Percentiles rank a stretch among this genome's conserved stretches.
Evolutionary conservation across 1,284 basidiomycete genomes (phyloP).

Genomic region (Malassezia brasiliensis): DNA sequence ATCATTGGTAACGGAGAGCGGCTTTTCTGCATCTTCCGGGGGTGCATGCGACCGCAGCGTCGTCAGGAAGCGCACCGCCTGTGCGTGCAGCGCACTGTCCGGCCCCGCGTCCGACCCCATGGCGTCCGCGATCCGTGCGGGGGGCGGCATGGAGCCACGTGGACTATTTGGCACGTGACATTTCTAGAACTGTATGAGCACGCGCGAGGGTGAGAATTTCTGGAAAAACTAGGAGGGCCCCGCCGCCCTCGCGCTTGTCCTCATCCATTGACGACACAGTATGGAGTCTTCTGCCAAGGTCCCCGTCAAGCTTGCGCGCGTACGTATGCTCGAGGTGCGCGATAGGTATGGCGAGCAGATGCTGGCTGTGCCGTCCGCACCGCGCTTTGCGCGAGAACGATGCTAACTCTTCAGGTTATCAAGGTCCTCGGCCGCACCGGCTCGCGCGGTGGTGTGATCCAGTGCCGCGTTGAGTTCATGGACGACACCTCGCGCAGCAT

Average conservation of each 20-base stretch:
- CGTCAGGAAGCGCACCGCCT: slow-evolving; percentile 42
- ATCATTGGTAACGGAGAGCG: slow-evolving; percentile 6
- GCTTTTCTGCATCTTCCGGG: slow-evolving; percentile 3
- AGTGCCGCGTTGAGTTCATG: slow-evolving; percentile 99
- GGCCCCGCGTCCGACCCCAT: slow-evolving; percentile 7
- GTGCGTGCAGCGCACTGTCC: slow-evolving; percentile 23
- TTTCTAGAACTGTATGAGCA: slow-evolving; percentile 13
- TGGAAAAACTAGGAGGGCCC: background rate
- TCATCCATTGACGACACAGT: slow-evolving; percentile 5
- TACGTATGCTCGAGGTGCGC: slow-evolving; percentile 8
- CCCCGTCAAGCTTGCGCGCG: slow-evolving; percentile 21
- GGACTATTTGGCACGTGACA: slow-evolving; percentile 9
- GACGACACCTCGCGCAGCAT: slow-evolving; percentile 91
- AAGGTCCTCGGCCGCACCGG: slow-evolving; percentile 97
- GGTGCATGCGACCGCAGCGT: slow-evolving; percentile 19
- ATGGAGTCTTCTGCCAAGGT: slow-evolving; percentile 19
- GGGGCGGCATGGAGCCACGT: background rate
- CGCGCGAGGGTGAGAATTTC: background rate
- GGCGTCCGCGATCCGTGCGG: background rate
- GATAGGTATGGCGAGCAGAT: background rate
- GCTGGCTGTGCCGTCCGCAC: background rate
- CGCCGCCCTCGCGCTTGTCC: background rate
- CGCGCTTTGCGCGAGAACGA: background rate
- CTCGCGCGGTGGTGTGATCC: slow-evolving; percentile 97
- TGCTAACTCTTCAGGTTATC: slow-evolving; percentile 29